phyloP scores from a whole-genome alignment of 2,329 filamentous ascomycete genomes.

The Hymenoscyphus repandus region DNA sequence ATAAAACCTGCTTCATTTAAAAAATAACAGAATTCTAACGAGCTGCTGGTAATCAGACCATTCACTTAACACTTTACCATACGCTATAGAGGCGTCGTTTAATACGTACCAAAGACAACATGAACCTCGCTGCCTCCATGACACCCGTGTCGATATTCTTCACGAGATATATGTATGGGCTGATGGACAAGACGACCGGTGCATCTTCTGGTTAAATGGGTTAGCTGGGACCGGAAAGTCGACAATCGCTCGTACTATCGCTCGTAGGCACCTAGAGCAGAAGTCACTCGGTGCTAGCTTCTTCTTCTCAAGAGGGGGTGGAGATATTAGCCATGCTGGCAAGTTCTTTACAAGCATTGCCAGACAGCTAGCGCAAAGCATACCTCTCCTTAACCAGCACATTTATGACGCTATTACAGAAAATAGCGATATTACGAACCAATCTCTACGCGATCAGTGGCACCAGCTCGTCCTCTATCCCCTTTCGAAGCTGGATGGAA shows the following conservation, averaged over 20 bases:
- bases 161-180: no score
- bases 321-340: no score
- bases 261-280: conserved; percentile 8
- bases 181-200: background rate
- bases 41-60: no score
- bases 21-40: no score
- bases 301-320: no score
- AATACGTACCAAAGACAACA: no score
- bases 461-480: conserved; percentile 39
- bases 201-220: conserved; percentile 33
- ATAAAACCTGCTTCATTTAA: no score
- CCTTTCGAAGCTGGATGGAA: conserved; percentile 25
- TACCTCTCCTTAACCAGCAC: conserved; percentile 3
- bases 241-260: conserved; percentile 17
- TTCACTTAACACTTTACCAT: no score
- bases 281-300: background rate
- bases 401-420: conserved; percentile 8
- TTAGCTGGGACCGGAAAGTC: conserved; percentile 11
- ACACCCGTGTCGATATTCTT: no score
- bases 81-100: no score
- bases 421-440: conserved; percentile 7
- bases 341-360: no score
- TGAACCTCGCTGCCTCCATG: no score
- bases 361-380: conserved; percentile 4
- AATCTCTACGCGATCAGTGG: conserved; percentile 37